Evolutionary conservation across 805 yeast genomes (phyloP).

Genomic region (Yamadazyma laniorum): DNA sequence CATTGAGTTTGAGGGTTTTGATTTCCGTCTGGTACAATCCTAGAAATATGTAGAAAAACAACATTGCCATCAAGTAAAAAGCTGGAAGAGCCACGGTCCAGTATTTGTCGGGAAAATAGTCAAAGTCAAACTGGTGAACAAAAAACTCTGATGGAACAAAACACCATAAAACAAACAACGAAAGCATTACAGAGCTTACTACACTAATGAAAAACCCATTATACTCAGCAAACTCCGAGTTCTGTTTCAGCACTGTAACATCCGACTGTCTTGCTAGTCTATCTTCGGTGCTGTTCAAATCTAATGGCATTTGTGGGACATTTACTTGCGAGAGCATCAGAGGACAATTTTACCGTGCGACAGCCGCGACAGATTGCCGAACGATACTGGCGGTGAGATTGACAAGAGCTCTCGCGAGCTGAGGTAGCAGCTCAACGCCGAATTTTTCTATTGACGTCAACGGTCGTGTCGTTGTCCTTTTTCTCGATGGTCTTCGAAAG

Average conservation of each 20-base stretch:
- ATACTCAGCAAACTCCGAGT: slow-evolving; percentile 69
- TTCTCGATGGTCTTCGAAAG: no score
- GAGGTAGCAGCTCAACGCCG: no score
- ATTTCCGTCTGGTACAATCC: slow-evolving; percentile 76
- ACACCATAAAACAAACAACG: slow-evolving; percentile 71
- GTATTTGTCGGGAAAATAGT: slow-evolving; percentile 83
- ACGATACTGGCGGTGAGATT: no score
- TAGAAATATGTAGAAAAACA: slow-evolving; percentile 68
- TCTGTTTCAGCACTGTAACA: slow-evolving; percentile 53
- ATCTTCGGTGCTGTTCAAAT: slow-evolving; percentile 28
- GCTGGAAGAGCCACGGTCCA: slow-evolving; percentile 87
- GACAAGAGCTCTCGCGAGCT: no score
- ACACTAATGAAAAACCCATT: slow-evolving; percentile 84
- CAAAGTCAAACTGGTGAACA: slow-evolving; percentile 48
- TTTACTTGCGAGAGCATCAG: no score
- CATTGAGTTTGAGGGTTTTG: slow-evolving; percentile 57
- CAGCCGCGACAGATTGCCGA: no score
- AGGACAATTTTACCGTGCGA: no score
- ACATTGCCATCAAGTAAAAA: slow-evolving; percentile 65
- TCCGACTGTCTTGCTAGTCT: slow-evolving; percentile 63
- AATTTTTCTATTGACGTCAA: no score
- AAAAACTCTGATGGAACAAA: slow-evolving; percentile 60
- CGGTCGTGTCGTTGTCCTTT: no score
- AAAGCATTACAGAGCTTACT: slow-evolving; percentile 54
- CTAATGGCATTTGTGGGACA: no score